Evolutionary conservation across 2,329 filamentous ascomycete species (phyloP).

Genomic region (Pyrenochaeta sp.): DNA sequence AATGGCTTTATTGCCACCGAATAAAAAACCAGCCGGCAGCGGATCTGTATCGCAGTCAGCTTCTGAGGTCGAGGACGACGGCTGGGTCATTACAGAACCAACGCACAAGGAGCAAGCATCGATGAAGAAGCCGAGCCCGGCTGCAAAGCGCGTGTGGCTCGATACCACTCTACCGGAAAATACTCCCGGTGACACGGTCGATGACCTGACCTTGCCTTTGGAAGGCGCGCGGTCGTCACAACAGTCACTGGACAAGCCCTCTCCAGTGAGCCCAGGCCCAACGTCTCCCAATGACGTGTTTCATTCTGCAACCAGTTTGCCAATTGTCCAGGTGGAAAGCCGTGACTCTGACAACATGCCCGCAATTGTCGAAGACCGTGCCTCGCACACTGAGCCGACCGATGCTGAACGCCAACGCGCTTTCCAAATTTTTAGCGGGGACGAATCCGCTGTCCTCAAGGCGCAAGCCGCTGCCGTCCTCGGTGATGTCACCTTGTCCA

Average conservation of each 20-base stretch:
- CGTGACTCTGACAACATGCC: slow-evolving; percentile 50
- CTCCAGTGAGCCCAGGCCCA: slow-evolving; percentile 43
- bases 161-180: slow-evolving; percentile 49
- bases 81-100: slow-evolving; percentile 45
- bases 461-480: slow-evolving; percentile 86
- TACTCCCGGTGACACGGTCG: slow-evolving; percentile 32
- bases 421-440: slow-evolving; percentile 81
- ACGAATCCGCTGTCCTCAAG: slow-evolving; percentile 80
- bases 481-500: slow-evolving; percentile 70
- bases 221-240: slow-evolving; percentile 48
- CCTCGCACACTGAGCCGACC: slow-evolving; percentile 53
- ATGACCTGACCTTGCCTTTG: slow-evolving; percentile 46
- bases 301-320: slow-evolving; percentile 58
- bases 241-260: slow-evolving; percentile 43
- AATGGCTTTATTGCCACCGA: slow-evolving; percentile 32
- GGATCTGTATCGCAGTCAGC: slow-evolving; percentile 33
- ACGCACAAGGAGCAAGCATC: slow-evolving; percentile 31
- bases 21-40: slow-evolving; percentile 21
- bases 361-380: slow-evolving; percentile 43
- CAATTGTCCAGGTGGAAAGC: slow-evolving; percentile 60
- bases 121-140: slow-evolving; percentile 20
- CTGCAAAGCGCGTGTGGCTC: slow-evolving; percentile 50
- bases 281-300: slow-evolving; percentile 53
- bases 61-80: slow-evolving; percentile 48
- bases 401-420: slow-evolving; percentile 80